phyloP scores from a whole-genome alignment of 148 eudicot genomes.

The Arbutus unedo region DNA sequence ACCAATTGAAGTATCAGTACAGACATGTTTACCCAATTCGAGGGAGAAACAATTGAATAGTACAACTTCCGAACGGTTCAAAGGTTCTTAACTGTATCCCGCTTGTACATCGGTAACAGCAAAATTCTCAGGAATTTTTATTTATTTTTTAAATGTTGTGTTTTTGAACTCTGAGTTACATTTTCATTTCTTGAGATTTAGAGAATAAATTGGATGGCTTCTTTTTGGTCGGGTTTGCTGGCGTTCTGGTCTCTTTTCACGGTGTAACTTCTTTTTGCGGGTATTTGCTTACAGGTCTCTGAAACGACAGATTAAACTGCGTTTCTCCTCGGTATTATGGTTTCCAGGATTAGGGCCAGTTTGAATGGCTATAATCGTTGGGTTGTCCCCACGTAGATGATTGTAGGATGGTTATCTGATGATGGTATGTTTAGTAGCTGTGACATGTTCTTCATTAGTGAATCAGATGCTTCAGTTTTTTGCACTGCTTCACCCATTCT shows the following conservation, averaged over 20 bases:
- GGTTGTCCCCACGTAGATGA: neutral
- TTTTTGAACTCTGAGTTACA: neutral
- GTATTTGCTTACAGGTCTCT: neutral
- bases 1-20: neutral
- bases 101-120: neutral
- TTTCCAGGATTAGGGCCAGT: neutral
- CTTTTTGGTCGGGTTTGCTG: neutral
- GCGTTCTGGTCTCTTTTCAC: neutral
- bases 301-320: neutral
- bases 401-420: neutral
- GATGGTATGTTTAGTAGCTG: neutral
- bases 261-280: neutral
- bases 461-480: neutral
- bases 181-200: neutral
- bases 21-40: neutral
- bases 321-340: neutral
- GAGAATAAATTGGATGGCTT: constrained; percentile 3
- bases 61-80: neutral
- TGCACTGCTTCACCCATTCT: neutral
- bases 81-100: neutral
- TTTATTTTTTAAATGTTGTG: neutral
- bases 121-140: neutral
- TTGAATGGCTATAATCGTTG: neutral
- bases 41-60: neutral
- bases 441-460: neutral